Conservation (phyloP, 2,329 filamentous ascomycete genomes). For the Diaporthe ampelina region DNA sequence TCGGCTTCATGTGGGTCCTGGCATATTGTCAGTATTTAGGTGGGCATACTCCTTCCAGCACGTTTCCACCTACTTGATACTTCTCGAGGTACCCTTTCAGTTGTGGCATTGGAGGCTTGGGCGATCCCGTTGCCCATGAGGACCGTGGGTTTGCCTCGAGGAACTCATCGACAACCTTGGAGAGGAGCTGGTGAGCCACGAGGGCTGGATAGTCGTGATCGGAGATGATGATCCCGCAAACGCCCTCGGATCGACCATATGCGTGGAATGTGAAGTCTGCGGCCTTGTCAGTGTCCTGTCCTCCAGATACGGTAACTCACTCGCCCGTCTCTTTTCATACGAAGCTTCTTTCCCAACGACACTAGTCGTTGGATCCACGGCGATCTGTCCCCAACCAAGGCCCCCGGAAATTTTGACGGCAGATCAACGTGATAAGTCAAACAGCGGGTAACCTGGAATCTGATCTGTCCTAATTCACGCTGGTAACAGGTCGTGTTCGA, state of each 20-base stretch:
- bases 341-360: background rate
- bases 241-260: conserved; percentile 80
- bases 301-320: background rate
- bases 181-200: conserved; percentile 62
- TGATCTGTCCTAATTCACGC: background rate
- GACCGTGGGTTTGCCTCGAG: conserved; percentile 80
- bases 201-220: conserved; percentile 75
- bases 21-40: background rate
- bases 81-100: conserved; percentile 81
- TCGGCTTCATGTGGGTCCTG: conserved; percentile 92
- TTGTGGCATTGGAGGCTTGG: conserved; percentile 74
- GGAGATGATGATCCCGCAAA: conserved; percentile 83
- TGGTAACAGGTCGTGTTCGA: too few relatives aligned
- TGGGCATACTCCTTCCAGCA: too few relatives aligned
- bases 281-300: conserved; percentile 5
- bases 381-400: background rate
- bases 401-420: background rate
- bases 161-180: conserved; percentile 91
- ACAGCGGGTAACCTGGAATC: background rate
- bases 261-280: conserved; percentile 81
- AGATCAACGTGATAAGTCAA: background rate
- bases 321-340: background rate
- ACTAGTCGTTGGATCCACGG: background rate
- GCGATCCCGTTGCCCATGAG: conserved; percentile 71
- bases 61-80: conserved; percentile 60